phyloP scores from a whole-genome alignment of 2,329 filamentous ascomycete species.

The Thelonectria discophora region DNA sequence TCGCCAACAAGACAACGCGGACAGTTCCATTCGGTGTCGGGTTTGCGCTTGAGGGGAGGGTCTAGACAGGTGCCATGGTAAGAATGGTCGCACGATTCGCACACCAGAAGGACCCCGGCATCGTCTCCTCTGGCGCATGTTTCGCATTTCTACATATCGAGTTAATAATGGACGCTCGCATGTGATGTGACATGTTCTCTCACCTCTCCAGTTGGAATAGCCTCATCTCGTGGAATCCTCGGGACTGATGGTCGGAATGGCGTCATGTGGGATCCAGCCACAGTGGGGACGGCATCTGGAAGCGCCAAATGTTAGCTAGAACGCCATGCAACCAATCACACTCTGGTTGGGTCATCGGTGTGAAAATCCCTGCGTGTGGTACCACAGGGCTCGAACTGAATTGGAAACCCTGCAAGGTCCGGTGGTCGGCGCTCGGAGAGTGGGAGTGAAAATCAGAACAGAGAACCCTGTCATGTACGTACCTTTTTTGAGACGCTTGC shows the following conservation, averaged over 20 bases:
- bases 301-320: conserved; percentile 35
- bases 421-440: conserved; percentile 26
- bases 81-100: conserved; percentile 90
- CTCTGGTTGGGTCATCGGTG: conserved; percentile 30
- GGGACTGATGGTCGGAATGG: conserved; percentile 85
- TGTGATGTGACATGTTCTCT: conserved; percentile 35
- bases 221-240: conserved; percentile 66
- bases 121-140: conserved; percentile 84
- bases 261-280: conserved; percentile 97
- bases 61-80: conserved; percentile 91
- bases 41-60: conserved; percentile 78
- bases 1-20: conserved; percentile 94
- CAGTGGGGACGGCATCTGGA: conserved; percentile 74
- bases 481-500: conserved; percentile 87
- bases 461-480: conserved; percentile 23
- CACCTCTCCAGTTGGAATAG: conserved; percentile 54
- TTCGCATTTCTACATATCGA: conserved; percentile 73
- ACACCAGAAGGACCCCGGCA: conserved; percentile 74
- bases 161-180: conserved; percentile 23
- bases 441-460: conserved; percentile 6
- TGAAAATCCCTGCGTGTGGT: conserved; percentile 39
- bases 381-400: conserved; percentile 26
- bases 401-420: conserved; percentile 30
- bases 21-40: conserved; percentile 94
- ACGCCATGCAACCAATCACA: conserved; percentile 33